phyloP scores from a whole-genome alignment of 2,329 filamentous ascomycete species.

The Colletotrichum sp. region DNA sequence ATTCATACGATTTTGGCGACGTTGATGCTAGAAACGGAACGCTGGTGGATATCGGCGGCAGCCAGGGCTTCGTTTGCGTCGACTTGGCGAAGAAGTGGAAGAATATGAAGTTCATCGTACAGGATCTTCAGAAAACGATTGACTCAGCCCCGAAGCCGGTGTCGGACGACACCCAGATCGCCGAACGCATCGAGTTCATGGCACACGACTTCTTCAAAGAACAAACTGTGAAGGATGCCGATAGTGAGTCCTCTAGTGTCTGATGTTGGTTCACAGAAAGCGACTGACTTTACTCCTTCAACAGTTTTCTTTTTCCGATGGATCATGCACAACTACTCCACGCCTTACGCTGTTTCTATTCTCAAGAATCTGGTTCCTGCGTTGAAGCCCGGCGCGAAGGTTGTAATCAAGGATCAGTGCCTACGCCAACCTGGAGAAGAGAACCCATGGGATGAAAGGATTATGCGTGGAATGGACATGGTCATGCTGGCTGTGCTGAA shows the following conservation, averaged over 20 bases:
- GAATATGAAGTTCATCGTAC: conserved; percentile 34
- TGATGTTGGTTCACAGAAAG: neutral
- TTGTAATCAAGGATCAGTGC: conserved; percentile 34
- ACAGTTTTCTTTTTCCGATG: conserved; percentile 49
- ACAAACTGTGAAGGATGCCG: conserved; percentile 29
- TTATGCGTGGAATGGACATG: conserved; percentile 55
- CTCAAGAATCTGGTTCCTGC: conserved; percentile 38
- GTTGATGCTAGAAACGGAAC: conserved; percentile 50
- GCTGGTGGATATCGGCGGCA: conserved; percentile 65
- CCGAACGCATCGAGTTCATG: conserved; percentile 14
- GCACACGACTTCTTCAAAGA: conserved; percentile 25
- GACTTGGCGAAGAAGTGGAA: conserved; percentile 56
- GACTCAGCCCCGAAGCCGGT: conserved; percentile 17
- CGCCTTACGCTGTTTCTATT: conserved; percentile 36
- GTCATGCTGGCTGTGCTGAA: conserved; percentile 58
- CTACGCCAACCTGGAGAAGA: conserved; percentile 43
- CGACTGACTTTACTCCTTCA: conserved; percentile 7
- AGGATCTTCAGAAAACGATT: conserved; percentile 30
- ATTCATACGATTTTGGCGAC: conserved; percentile 58
- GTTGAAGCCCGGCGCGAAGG: conserved; percentile 37
- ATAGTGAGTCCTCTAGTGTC: conserved; percentile 21
- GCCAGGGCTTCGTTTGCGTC: conserved; percentile 61
- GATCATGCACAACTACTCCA: conserved; percentile 52
- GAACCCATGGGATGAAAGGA: conserved; percentile 49
- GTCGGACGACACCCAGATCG: conserved; percentile 17